Evolutionary conservation across 2,329 filamentous ascomycete species (phyloP), one percentile per base, ranked within the genome.

Genomic region (Penicillium sclerotigenum): DNA sequence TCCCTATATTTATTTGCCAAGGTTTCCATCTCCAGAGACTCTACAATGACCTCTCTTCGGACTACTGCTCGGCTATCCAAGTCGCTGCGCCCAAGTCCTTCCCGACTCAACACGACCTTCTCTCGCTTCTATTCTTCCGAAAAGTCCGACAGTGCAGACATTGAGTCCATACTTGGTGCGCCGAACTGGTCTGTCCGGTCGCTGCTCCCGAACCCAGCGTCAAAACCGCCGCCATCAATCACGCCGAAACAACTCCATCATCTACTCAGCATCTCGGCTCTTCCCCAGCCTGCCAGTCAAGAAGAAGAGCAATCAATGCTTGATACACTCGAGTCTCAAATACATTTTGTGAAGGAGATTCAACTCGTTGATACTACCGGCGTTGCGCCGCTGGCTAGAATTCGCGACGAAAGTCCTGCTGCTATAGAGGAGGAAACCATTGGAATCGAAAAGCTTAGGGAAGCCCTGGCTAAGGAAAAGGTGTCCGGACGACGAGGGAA

Each of bases 261-360:
- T 72, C 85, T 97, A 10, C 86, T 97, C 34, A 89, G 90, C 18
- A 86, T 97, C 37, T 96, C 92, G 4, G 92, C 93, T 14, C 86
- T 99, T 0, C 91, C 93, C 0, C 81, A 81, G 1, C 91, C 93
- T 0, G 75, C 80, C 18, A 80, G 80, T 2, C 62, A 77, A 1
- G 79, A 79, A 49, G 87, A 91, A 65, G 88, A 96, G 71, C 67
- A 77, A 0, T 75, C 80, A 26, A 90, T 96, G 84, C 81, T 96
- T 4, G 70, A 81, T 22, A 92, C 87, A 1, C 81, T 99, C 2
- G 82, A 87, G 50, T 85, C 88, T 31, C 94, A 99, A 70, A 83
- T 99, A 0, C 87, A 89, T 67, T 99, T 99, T 69, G 91, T 97
- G n/a, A 86, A 84, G 59, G 85, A 91, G 59, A 86, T 97, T 20